Conservation (phyloP, 805 yeast species). For the Wickerhamomyces sydowiorum region DNA sequence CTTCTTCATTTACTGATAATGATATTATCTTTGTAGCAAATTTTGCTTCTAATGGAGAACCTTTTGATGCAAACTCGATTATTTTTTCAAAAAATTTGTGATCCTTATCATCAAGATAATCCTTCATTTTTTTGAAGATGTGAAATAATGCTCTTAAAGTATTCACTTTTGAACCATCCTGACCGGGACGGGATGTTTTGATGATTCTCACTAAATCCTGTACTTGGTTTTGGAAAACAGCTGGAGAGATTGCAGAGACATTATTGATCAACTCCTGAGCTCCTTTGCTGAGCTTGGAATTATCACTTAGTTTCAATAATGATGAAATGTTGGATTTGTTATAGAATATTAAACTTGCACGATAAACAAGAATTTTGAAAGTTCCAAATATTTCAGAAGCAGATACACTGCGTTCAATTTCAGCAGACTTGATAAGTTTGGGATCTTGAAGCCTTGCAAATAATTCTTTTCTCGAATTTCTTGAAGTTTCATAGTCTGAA, state of each 20-base stretch:
- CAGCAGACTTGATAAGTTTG: conserved; percentile 36
- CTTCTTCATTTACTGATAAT: conserved; percentile 37
- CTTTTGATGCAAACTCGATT: conserved; percentile 39
- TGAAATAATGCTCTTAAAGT: conserved; percentile 57
- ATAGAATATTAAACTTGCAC: conserved; percentile 55
- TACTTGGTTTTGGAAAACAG: conserved; percentile 56
- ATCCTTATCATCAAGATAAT: conserved; percentile 38
- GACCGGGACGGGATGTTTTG: conserved; percentile 21
- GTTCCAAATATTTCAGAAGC: conserved; percentile 45
- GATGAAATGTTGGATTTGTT: conserved; percentile 60
- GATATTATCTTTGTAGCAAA: conserved; percentile 57
- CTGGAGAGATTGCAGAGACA: conserved; percentile 56
- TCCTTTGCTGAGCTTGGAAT: conserved; percentile 23
- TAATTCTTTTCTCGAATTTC: conserved; percentile 60
- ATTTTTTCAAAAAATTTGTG: conserved; percentile 38
- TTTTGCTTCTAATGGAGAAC: conserved; percentile 56
- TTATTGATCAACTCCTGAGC: conserved; percentile 54
- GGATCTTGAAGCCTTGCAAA: conserved; percentile 48
- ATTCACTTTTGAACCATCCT: conserved; percentile 12
- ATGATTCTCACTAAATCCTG: conserved; percentile 40
- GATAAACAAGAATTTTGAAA: conserved; percentile 51
- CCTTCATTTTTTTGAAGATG: conserved; percentile 46
- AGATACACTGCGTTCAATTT: conserved; percentile 28
- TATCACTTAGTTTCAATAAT: conserved; percentile 37
- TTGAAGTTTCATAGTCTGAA: conserved; percentile 54